Evolutionary conservation across 768 basidiomycete species (phyloP), one percentile per base, ranked within the genome.

Genomic region (Cystofilobasidium macerans): DNA sequence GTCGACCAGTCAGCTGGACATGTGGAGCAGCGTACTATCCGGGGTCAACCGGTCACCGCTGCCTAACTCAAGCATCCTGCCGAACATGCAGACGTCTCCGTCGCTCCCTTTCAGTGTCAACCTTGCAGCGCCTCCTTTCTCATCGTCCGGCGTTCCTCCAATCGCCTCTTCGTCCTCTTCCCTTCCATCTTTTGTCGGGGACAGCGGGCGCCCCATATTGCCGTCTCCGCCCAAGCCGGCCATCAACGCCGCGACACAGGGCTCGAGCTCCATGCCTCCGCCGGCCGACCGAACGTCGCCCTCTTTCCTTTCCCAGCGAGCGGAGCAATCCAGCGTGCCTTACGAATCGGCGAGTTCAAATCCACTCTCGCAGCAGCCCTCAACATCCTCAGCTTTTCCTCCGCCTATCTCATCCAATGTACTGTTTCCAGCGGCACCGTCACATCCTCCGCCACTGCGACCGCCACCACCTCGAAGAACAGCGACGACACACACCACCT

Each of bases 391-490:
- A 5, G 47, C 18, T 53, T 51, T 28, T 26, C 61, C 48, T 26
- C 60, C 45, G 3, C 60, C 43, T 42, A 13, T 20, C 3, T 5
- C 42, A 20, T n/a, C 7, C 43, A 32, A 26, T 14, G 22, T n/a
- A n/a, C n/a, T n/a, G n/a, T n/a, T n/a, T n/a, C n/a, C n/a, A n/a
- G n/a, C n/a, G n/a, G n/a, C n/a, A n/a, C n/a, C n/a, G n/a, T n/a
- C n/a, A n/a, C n/a, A n/a, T n/a, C 40, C 38, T 18, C 60, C 42
- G 3, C 60, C 60, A 30, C 60, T 61, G 28, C 60, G 47, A 48
- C 60, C 61, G 13, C 24, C 36, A 24, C 35, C n/a, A 35, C 3
- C 13, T 14, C 38, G 36, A 5, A 51, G 13, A 22, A 35, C 26
- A 38, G 43, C 26, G 28, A 14, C 6, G 6, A 20, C 51, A 30